Evolutionary conservation across 495 filamentous ascomycete genomes (phyloP).

Genomic region (Lineolata rhizophorae): DNA sequence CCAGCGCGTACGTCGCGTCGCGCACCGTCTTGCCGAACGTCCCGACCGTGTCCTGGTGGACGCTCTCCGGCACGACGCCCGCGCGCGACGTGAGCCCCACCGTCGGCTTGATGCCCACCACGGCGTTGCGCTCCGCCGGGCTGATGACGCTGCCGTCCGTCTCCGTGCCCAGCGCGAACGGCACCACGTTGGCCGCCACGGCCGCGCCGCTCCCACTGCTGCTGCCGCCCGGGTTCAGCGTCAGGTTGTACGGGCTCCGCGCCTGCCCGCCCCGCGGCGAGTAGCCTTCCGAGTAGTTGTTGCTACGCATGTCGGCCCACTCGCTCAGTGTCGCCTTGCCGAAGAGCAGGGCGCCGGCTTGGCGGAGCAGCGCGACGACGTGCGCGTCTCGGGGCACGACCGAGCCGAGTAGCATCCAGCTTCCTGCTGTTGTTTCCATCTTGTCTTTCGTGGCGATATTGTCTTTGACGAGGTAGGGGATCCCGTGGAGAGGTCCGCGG

Average conservation of each 20-base stretch:
- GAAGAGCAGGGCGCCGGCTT: conserved; percentile 43
- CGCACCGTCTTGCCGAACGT: conserved; percentile 40
- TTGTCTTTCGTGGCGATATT: conserved; percentile 21
- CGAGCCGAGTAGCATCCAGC: conserved; percentile 37
- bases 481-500: conserved; percentile 43
- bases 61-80: conserved; percentile 38
- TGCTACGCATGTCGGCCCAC: conserved; percentile 55
- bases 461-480: conserved; percentile 54
- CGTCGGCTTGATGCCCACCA: conserved; percentile 48
- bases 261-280: conserved; percentile 41
- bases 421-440: conserved; percentile 22
- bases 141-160: conserved; percentile 56
- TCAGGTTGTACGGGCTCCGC: conserved; percentile 45
- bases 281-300: conserved; percentile 49
- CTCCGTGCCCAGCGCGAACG: conserved; percentile 48
- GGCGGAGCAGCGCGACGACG: conserved; percentile 36
- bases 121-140: conserved; percentile 40
- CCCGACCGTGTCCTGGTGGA: conserved; percentile 46
- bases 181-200: conserved; percentile 37
- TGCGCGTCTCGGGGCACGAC: conserved; percentile 42
- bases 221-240: conserved; percentile 42
- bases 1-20: conserved; percentile 42
- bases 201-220: conserved; percentile 39
- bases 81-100: conserved; percentile 39
- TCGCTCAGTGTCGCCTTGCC: conserved; percentile 50